phyloP scores from a whole-genome alignment of 805 yeast genomes.

The Scheffersomyces stipitis region DNA sequence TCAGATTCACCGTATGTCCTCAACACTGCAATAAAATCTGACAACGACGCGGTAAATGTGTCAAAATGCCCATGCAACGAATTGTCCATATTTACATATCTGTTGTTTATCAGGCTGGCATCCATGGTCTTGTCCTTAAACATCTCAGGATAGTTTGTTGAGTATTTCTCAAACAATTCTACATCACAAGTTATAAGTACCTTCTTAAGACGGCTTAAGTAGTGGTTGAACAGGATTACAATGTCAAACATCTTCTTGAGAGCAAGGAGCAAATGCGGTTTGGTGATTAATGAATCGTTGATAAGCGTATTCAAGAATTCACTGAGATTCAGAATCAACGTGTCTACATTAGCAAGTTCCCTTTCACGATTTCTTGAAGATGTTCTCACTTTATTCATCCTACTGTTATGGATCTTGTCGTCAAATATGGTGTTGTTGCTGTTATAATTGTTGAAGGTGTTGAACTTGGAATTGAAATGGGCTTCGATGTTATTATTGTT shows the following conservation, averaged over 20 bases:
- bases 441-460: conserved; percentile 9
- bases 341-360: conserved; percentile 22
- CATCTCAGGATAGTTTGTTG: conserved; percentile 34
- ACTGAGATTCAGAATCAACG: conserved; percentile 48
- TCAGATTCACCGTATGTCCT: conserved; percentile 51
- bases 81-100: conserved; percentile 41
- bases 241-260: conserved; percentile 47
- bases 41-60: conserved; percentile 44
- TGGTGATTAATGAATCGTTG: conserved; percentile 66
- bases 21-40: conserved; percentile 47
- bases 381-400: conserved; percentile 2
- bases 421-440: conserved; percentile 23
- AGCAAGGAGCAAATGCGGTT: conserved; percentile 49
- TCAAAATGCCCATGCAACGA: conserved; percentile 44
- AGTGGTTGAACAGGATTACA: conserved; percentile 48
- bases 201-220: conserved; percentile 53
- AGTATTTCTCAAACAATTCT: conserved; percentile 42
- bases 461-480: neutral
- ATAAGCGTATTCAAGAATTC: conserved; percentile 61
- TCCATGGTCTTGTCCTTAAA: conserved; percentile 40
- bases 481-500: neutral
- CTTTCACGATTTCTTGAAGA: neutral
- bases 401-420: conserved; percentile 13
- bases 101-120: conserved; percentile 34
- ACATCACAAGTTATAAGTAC: conserved; percentile 50